Percentiles rank a stretch among this genome's conserved stretches.
Evolutionary conservation across 257 asterid species (phyloP).

Genomic region (Ocimum tenuiflorum): DNA sequence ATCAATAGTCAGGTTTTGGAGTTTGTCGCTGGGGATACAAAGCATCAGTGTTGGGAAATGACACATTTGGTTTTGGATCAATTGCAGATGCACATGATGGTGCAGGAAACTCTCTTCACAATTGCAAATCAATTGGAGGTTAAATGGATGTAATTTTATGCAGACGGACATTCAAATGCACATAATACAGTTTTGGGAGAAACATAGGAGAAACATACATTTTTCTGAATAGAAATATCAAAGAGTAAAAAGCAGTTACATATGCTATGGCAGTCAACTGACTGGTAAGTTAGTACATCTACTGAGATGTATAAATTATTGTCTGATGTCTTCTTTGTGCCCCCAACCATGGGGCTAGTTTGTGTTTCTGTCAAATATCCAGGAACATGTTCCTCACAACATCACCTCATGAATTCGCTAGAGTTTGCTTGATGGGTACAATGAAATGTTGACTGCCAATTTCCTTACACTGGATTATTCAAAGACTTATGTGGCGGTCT

Average conservation of each 20-base stretch:
- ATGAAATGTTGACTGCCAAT: not conserved
- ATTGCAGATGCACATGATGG: constrained; percentile 54
- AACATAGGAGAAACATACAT: not conserved
- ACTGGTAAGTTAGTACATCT: not conserved
- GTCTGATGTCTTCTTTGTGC: not conserved
- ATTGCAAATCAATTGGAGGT: not conserved
- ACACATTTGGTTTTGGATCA: constrained; percentile 39
- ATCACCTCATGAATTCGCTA: not conserved
- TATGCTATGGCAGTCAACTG: not conserved
- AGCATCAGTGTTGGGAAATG: constrained; percentile 37
- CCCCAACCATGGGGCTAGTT: not conserved
- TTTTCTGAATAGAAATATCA: not conserved
- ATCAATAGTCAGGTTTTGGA: constrained; percentile 49
- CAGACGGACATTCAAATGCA: not conserved
- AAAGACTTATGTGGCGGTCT: too few species aligned
- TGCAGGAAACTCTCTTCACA: not conserved
- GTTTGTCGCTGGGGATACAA: constrained; percentile 60
- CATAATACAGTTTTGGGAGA: not conserved
- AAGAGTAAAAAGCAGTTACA: not conserved
- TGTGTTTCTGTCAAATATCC: not conserved
- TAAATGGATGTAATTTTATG: not conserved
- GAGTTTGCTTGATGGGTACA: not conserved
- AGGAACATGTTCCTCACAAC: not conserved
- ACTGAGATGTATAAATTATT: not conserved
- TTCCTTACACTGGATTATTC: too few species aligned